Conservation (phyloP, 352 stramenopile species). For the Pythium dissotocum region DNA sequence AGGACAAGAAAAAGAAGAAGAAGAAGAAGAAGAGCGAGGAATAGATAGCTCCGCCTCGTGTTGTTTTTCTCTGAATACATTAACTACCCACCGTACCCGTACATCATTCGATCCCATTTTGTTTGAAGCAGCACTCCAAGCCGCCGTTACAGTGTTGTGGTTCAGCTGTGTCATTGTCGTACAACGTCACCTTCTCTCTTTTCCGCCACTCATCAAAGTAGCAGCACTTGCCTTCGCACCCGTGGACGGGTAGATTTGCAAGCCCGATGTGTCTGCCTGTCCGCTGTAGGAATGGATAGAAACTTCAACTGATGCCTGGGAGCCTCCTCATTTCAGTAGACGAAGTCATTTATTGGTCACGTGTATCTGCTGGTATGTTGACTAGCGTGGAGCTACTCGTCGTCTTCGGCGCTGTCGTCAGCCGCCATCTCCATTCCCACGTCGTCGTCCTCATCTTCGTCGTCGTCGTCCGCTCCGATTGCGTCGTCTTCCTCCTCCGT, state of each 20-base stretch:
- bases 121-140: background rate
- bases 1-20: slow-evolving; percentile 54
- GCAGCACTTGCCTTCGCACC: no score
- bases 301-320: no score
- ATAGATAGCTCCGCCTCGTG: slow-evolving; percentile 40
- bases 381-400: slow-evolving; percentile 29
- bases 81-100: slow-evolving; percentile 8
- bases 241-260: no score
- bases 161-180: no score
- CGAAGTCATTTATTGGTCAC: no score
- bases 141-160: no score
- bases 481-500: slow-evolving; percentile 49
- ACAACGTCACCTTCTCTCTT: no score
- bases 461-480: slow-evolving; percentile 25
- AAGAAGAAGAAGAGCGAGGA: slow-evolving; percentile 48
- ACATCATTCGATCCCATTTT: background rate
- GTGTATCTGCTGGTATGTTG: slow-evolving; percentile 10
- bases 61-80: slow-evolving; percentile 27
- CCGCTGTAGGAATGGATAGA: no score
- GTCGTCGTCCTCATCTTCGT: slow-evolving; percentile 24
- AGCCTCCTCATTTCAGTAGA: no score
- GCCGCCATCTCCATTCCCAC: slow-evolving; percentile 3
- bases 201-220: no score
- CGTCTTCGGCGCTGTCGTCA: slow-evolving; percentile 25
- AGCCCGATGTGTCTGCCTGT: no score